Conservation (phyloP, 305 asterid species). For the Stenogyne calaminthoides region DNA sequence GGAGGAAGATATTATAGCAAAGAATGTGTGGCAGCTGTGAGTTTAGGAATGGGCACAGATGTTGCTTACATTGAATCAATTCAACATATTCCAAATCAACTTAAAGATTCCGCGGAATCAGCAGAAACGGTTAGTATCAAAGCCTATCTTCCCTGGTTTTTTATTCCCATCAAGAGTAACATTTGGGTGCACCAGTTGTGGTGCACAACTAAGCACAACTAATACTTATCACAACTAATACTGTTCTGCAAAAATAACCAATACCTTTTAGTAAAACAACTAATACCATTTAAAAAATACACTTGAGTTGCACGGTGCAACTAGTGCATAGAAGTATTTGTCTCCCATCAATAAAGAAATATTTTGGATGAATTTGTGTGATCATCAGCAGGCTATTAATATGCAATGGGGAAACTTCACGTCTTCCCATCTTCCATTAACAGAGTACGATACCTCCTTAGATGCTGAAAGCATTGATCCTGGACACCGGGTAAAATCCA, state of each 20-base stretch:
- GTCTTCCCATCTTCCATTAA: conserved; percentile 62
- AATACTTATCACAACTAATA: too few species aligned
- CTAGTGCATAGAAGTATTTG: too few species aligned
- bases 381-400: conserved; percentile 54
- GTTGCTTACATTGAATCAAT: conserved; percentile 59
- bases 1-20: conserved; percentile 77
- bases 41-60: conserved; percentile 67
- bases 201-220: too few species aligned
- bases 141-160: background rate
- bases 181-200: too few species aligned
- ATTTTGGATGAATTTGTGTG: conserved; percentile 3
- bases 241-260: too few species aligned
- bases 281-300: too few species aligned
- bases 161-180: background rate
- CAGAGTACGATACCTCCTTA: conserved; percentile 60
- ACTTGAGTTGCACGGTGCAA: too few species aligned
- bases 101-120: conserved; percentile 37
- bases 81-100: conserved; percentile 36
- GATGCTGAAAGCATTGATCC: conserved; percentile 65
- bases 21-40: conserved; percentile 72
- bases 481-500: conserved; percentile 44
- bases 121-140: conserved; percentile 51
- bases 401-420: conserved; percentile 76
- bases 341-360: background rate
- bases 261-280: too few species aligned